These are phyloP conservation scores for Sugiyamaella marilandica DNA, from an alignment of 805 yeast genomes.

Conservation along the genomic window DNA sequence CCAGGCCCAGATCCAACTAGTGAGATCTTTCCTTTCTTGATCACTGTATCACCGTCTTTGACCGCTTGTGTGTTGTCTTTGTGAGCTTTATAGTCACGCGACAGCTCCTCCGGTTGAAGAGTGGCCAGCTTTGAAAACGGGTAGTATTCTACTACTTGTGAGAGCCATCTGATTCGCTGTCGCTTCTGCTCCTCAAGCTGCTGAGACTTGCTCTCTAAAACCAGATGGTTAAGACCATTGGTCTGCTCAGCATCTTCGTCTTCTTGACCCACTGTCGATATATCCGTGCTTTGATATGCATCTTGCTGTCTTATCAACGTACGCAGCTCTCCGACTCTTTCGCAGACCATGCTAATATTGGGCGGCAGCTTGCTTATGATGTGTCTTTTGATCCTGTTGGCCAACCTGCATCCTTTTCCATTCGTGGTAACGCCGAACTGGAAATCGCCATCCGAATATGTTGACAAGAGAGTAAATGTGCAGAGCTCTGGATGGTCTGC, in stretches of 20 bases:
- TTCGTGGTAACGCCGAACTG: conserved; percentile 80
- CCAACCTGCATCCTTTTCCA: conserved; percentile 86
- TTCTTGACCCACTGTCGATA: conserved; percentile 43
- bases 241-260: conserved; percentile 69
- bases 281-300: conserved; percentile 22
- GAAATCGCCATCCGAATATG: conserved; percentile 64
- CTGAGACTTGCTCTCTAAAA: conserved; percentile 46
- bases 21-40: conserved; percentile 53
- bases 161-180: conserved; percentile 72
- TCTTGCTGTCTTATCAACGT: conserved; percentile 44
- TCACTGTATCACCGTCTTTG: background rate
- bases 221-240: conserved; percentile 54
- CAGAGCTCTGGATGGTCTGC: conserved; percentile 68
- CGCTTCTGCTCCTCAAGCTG: conserved; percentile 37
- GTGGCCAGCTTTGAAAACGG: conserved; percentile 64
- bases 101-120: conserved; percentile 55
- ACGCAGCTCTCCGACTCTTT: conserved; percentile 64
- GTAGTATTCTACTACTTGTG: conserved; percentile 86
- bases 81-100: conserved; percentile 36
- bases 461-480: conserved; percentile 71
- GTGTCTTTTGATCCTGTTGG: conserved; percentile 74
- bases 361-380: conserved; percentile 55
- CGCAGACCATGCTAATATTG: conserved; percentile 64
- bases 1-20: conserved; percentile 97
- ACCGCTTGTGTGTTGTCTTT: background rate